Conservation (phyloP, 2,329 filamentous ascomycete genomes). For the Ceratocystis variospora region DNA sequence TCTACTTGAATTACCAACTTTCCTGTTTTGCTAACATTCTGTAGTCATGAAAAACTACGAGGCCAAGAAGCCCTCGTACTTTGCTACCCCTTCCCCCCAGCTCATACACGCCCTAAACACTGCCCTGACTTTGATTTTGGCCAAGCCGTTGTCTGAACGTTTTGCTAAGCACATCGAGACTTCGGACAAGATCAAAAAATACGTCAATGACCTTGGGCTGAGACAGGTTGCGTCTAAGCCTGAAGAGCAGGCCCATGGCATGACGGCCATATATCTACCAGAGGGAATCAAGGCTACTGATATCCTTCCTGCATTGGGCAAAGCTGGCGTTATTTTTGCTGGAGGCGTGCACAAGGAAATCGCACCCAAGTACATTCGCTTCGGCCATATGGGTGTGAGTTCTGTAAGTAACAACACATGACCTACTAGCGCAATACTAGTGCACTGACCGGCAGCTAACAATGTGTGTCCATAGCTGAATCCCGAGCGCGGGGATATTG, state of each 20-base stretch:
- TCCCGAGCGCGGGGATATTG: constrained; percentile 63
- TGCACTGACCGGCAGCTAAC: constrained; percentile 2
- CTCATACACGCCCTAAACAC: constrained; percentile 88
- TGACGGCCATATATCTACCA: constrained; percentile 95
- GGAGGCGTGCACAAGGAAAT: constrained; percentile 95
- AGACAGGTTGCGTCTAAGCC: constrained; percentile 74
- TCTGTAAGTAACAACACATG: constrained; percentile 41
- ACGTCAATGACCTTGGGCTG: constrained; percentile 65
- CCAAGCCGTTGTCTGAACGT: constrained; percentile 64
- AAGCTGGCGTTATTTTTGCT: constrained; percentile 85
- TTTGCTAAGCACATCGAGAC: constrained; percentile 68
- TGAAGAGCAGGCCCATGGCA: constrained; percentile 87
- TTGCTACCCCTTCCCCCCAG: constrained; percentile 90
- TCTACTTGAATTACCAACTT: constrained; percentile 1
- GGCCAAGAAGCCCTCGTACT: constrained; percentile 93
- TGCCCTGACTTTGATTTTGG: constrained; percentile 69
- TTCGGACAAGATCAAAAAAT: constrained; percentile 76
- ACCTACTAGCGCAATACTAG: no score
- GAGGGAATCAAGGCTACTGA: constrained; percentile 69
- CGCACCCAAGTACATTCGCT: constrained; percentile 80
- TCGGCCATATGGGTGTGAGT: constrained; percentile 96
- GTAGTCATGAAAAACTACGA: constrained; percentile 98
- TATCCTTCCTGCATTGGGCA: constrained; percentile 68
- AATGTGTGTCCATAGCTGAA: constrained; percentile 42
- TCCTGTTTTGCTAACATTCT: constrained; percentile 6